Conservation (phyloP, 768 basidiomycete species). For the Lactarius pseudohatsudake region DNA sequence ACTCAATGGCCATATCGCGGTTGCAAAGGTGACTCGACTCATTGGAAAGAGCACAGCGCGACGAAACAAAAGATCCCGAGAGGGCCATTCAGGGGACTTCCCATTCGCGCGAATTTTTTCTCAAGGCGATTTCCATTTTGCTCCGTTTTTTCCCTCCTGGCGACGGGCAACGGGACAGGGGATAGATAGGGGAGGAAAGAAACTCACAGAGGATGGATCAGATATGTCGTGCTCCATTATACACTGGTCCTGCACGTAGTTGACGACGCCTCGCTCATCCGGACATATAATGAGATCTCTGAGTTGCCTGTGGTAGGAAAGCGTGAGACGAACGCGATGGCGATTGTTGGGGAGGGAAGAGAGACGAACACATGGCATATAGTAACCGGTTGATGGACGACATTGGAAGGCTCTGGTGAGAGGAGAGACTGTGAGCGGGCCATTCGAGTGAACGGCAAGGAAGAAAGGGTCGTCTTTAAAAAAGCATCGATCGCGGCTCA, state of each 20-base stretch:
- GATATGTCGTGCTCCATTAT: slow-evolving; percentile 64
- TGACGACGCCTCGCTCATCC: slow-evolving; percentile 59
- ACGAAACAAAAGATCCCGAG: neutral
- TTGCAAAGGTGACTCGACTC: neutral
- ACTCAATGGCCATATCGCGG: no score
- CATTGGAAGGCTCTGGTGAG: slow-evolving; percentile 44
- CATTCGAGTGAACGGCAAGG: slow-evolving; percentile 38
- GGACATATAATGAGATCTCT: slow-evolving; percentile 80
- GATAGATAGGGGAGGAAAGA: neutral
- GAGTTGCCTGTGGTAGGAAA: slow-evolving; percentile 53
- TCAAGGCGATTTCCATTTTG: neutral
- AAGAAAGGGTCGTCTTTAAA: neutral
- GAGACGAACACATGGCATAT: slow-evolving; percentile 61
- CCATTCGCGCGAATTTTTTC: neutral
- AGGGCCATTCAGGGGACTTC: neutral
- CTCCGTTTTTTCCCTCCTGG: neutral
- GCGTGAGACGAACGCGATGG: slow-evolving; percentile 13
- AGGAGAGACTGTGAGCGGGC: slow-evolving; percentile 48
- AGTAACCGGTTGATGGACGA: slow-evolving; percentile 45
- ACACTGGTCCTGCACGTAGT: slow-evolving; percentile 53
- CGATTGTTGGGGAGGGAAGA: slow-evolving; percentile 5
- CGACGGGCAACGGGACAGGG: neutral
- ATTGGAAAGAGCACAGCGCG: neutral
- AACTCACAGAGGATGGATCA: slow-evolving; percentile 47
- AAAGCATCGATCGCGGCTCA: neutral